These are phyloP conservation scores for Botrytis hyacinthi DNA, from an alignment of 2,329 filamentous ascomycete species.

Conservation along the genomic window DNA sequence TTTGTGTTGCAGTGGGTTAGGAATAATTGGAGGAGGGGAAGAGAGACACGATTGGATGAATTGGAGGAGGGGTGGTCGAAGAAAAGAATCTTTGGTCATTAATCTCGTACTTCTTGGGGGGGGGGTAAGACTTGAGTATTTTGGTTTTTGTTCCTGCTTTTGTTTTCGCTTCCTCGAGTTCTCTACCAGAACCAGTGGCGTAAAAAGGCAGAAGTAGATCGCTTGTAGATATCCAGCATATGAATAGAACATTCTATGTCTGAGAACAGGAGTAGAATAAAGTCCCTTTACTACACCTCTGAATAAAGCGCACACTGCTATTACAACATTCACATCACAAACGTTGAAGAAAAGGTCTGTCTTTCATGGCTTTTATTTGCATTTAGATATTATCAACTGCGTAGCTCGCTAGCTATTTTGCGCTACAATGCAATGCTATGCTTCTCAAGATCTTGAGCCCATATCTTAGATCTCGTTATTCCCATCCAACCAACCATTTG, in stretches of 20 bases:
- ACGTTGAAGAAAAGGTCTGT: neutral
- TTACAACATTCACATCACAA: neutral
- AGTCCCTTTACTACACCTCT: neutral
- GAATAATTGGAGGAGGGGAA: neutral
- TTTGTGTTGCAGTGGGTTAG: neutral
- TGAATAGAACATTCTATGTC: neutral
- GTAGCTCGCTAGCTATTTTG: neutral
- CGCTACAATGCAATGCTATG: slow-evolving; percentile 5
- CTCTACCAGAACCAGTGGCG: neutral
- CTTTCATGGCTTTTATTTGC: slow-evolving; percentile 5
- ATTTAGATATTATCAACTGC: slow-evolving; percentile 1
- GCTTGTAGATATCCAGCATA: neutral
- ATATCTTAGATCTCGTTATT: neutral
- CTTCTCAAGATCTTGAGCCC: neutral
- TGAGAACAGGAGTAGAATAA: neutral
- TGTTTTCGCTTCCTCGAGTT: neutral
- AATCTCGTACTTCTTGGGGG: neutral
- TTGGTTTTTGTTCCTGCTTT: neutral
- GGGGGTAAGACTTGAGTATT: neutral
- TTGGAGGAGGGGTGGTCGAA: neutral
- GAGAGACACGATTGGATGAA: neutral
- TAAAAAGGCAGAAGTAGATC: neutral
- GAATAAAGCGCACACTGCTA: neutral
- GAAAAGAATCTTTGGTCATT: neutral
- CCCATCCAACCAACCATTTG: slow-evolving; percentile 13